Base-by-base conservation (phyloP, 768 basidiomycete species). In the Cantharellus cinnabarinus region DNA sequence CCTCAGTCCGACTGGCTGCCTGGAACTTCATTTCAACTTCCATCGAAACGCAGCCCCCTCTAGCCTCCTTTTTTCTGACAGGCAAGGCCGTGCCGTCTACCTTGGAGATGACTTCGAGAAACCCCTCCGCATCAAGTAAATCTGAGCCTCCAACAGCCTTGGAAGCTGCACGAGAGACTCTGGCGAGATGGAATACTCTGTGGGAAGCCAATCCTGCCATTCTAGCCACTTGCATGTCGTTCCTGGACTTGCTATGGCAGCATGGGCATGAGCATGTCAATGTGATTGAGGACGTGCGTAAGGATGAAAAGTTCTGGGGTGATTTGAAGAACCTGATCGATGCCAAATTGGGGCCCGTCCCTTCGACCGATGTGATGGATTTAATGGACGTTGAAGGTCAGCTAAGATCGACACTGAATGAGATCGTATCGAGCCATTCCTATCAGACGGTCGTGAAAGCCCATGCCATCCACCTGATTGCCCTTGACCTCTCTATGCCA, bases 11-110 rank as follows among this genome's bases (percentile, higher is more conserved):
- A 20, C 82, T 77, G 56, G 77, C 83, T 0, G 79, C 87, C 3
- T 97, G 93, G 91, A 78, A 77, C 62, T 83, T 94, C 63, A 81
- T 94, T 42, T 71, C 85, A 0, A 74, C 87, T 15, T 82, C 86
- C 1, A 79, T 93, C 10, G 82, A 87, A 64, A 83, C 82, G 62
- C 89, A 91, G 66, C 89, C 93, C 0, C 89, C 91, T 0, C 73
- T 94, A 3, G 81, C 85, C 2, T 75, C 80, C 58, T 72, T 95
- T 37, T 81, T 91, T 60, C 81, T 91, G 40, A 76, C 80, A 0
- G 89, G 89, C 2, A 76, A 79, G 48, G 83, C 87, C 63, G 76
- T 76, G 52, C 59, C 60, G 50, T 61, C 5, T 59, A 58, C 41
- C 51, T 0, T 14, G 58, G 3, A 51, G 44, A 5, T 41, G 41